Conservation (phyloP, 1,139 yeast genomes). For the Candida labiduridarum region DNA sequence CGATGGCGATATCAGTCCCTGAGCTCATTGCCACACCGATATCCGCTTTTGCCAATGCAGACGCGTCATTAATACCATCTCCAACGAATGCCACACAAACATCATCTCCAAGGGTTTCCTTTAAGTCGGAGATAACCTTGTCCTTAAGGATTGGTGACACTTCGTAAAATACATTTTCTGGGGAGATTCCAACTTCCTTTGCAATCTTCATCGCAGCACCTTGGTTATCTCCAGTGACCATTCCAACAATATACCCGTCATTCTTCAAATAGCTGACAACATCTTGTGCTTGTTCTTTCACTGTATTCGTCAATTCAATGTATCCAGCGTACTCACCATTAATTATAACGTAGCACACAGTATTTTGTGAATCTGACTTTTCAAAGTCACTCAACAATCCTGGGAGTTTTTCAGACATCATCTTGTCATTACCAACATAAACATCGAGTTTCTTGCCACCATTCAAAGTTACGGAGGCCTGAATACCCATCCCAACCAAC, state of each 20-base stretch:
- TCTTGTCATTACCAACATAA: slow-evolving; percentile 57
- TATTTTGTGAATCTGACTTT: slow-evolving; percentile 24
- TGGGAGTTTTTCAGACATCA: slow-evolving; percentile 35
- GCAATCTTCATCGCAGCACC: slow-evolving; percentile 71
- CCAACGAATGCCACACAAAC: slow-evolving; percentile 83
- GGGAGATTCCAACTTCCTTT: slow-evolving; percentile 63
- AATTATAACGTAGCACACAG: slow-evolving; percentile 48
- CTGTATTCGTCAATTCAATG: slow-evolving; percentile 67
- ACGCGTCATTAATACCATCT: slow-evolving; percentile 96
- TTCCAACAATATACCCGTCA: slow-evolving; percentile 69
- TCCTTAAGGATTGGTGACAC: slow-evolving; percentile 80
- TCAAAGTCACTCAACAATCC: slow-evolving; percentile 5
- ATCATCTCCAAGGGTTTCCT: slow-evolving; percentile 39
- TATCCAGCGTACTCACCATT: slow-evolving; percentile 63
- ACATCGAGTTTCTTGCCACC: slow-evolving; percentile 30
- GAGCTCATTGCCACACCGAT: slow-evolving; percentile 90
- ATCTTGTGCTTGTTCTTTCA: slow-evolving; percentile 65
- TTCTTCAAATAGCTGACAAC: slow-evolving; percentile 58
- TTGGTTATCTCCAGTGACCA: slow-evolving; percentile 86
- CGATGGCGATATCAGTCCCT: slow-evolving; percentile 95
- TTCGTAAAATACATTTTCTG: slow-evolving; percentile 69
- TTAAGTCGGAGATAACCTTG: slow-evolving; percentile 61
- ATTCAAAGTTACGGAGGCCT: slow-evolving; percentile 40
- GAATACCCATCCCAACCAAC: slow-evolving; percentile 72
- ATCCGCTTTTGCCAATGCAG: slow-evolving; percentile 87